Percentiles rank a stretch among this genome's conserved stretches.
Conservation (phyloP, 2,329 filamentous ascomycete species). For the Biscogniauxia mediterranea region DNA sequence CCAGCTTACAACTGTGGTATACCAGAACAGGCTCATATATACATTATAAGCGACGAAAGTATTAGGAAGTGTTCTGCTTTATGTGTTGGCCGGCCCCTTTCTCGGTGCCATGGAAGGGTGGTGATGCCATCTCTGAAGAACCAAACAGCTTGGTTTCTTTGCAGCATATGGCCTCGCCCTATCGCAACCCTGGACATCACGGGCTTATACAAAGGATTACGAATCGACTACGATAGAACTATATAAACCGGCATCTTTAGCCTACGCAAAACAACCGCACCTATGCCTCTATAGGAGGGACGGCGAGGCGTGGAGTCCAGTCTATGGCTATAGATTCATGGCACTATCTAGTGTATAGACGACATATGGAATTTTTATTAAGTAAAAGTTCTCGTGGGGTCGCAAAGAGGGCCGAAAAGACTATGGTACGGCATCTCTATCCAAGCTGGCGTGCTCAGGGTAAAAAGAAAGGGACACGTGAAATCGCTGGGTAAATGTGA, state of each 20-base stretch:
- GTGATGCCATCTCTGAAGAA: slow-evolving; percentile 12
- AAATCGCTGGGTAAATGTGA: slow-evolving; percentile 23
- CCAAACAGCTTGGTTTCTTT: not conserved
- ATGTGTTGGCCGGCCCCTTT: not conserved
- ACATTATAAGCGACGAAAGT: not conserved
- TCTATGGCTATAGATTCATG: no score
- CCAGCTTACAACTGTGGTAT: not conserved
- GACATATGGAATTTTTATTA: no score
- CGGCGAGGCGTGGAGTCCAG: no score
- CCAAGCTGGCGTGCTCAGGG: slow-evolving; percentile 2
- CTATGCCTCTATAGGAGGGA: not conserved
- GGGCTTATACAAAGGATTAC: slow-evolving; percentile 1
- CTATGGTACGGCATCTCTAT: not conserved
- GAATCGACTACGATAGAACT: slow-evolving; percentile 10
- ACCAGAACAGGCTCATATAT: not conserved
- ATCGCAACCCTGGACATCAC: slow-evolving; percentile 3
- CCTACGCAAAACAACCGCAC: slow-evolving; percentile 9
- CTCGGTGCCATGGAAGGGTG: not conserved
- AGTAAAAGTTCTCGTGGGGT: not conserved
- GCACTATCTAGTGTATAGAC: no score
- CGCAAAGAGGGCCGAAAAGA: not conserved
- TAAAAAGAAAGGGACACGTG: slow-evolving; percentile 17
- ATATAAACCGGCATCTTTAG: slow-evolving; percentile 17
- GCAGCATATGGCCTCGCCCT: not conserved
- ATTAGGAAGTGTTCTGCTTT: no score